Evolutionary conservation across 257 asterid genomes (phyloP), one percentile per base, ranked within the genome.

Genomic region (Misopates orontium): DNA sequence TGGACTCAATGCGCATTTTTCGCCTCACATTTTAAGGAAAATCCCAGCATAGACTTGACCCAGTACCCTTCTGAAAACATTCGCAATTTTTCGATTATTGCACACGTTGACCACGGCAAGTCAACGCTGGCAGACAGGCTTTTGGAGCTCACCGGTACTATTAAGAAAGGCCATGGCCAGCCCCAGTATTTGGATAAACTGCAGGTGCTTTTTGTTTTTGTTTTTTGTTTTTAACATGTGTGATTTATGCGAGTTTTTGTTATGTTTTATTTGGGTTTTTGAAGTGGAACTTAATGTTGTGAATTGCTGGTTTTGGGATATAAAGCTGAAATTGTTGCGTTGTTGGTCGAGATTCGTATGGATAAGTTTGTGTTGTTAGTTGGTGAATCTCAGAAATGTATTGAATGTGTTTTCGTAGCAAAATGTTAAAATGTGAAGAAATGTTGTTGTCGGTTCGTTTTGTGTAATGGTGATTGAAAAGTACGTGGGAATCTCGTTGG

Each of bases 121-220:
- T 93, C 99, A n/a, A 93, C 99, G 8, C 83, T 93, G 19, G 99
- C 99, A 72, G 99, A 93, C 78, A 80, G 99, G 56, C 97, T 93
- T 69, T 75, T 94, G 88, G 99, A 94, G 87, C 91, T 94, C 41
- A 94, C 99, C 4, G 97, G 88, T 24, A 94, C 99, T 42, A 94
- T 94, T 73, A 79, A 76, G 82, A 94, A 86, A 81, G 99, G 97
- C 47, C 97, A 82, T 40, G 99, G 97, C 40, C 99, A 93, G 69
- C 97, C 99, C 54, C 99, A 93, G 85, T 93, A 93, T 74, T 84
- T 93, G 19, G 97, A 93, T 81, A 94, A 94, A 73, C 70, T 94
- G 64, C 99, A 94, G 97, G 99, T 93, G 52, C 3, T 51, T 73
- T 25, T 17, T 48, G 0, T 60, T 69, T 23, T 48, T 18, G 31